Percentiles rank a stretch among this genome's conserved stretches.
Evolutionary conservation across 805 yeast genomes (phyloP).

Genomic region (Vanderwaltozyma polyspora): DNA sequence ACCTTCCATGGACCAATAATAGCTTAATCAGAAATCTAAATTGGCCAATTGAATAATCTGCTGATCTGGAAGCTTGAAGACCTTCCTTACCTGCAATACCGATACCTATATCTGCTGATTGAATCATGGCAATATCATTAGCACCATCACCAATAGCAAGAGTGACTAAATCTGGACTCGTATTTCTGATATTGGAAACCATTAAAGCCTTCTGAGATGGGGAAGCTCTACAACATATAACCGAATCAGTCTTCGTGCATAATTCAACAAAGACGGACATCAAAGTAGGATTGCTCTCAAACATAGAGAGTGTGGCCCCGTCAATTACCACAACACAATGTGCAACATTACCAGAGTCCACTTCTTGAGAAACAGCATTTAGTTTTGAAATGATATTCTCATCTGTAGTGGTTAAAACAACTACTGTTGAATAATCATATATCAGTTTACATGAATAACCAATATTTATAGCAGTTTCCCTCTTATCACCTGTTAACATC

Average conservation of each 20-base stretch:
- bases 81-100: constrained; percentile 98
- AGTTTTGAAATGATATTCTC: constrained; percentile 58
- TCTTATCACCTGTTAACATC: constrained; percentile 98
- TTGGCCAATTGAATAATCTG: constrained; percentile 93
- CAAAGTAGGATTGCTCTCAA: constrained; percentile 63
- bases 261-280: constrained; percentile 72
- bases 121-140: constrained; percentile 98
- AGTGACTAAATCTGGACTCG: constrained; percentile 62
- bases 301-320: constrained; percentile 69
- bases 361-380: constrained; percentile 63
- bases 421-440: constrained; percentile 84
- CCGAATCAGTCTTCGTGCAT: constrained; percentile 81
- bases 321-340: constrained; percentile 93
- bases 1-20: constrained; percentile 87
- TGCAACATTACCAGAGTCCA: constrained; percentile 66
- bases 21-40: constrained; percentile 75
- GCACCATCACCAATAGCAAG: constrained; percentile 99
- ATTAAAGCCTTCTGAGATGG: constrained; percentile 92
- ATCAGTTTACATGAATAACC: constrained; percentile 91
- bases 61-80: constrained; percentile 86
- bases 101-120: constrained; percentile 94
- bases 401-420: constrained; percentile 45
- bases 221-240: constrained; percentile 89
- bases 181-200: constrained; percentile 71
- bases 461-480: constrained; percentile 95